Evolutionary conservation across 1,139 yeast species (phyloP).

Genomic region (Tardiomyces digboiensis): DNA sequence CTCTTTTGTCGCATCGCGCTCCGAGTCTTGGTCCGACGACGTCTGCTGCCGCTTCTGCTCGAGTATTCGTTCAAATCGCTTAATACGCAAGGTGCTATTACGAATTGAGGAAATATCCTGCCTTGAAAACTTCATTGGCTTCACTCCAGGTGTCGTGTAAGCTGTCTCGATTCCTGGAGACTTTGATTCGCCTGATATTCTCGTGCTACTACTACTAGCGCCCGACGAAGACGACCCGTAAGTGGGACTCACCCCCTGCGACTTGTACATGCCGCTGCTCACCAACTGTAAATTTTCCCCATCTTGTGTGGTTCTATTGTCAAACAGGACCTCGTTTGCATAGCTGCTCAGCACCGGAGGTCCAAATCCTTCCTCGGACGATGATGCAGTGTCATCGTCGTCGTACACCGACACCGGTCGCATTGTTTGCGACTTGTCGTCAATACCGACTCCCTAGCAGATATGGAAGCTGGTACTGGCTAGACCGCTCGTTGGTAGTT

Average conservation of each 20-base stretch:
- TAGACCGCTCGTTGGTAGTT: too few relatives aligned
- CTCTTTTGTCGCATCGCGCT: neutral
- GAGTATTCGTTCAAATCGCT: neutral
- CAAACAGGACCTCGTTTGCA: constrained; percentile 33
- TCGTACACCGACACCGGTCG: constrained; percentile 1
- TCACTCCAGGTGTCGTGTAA: neutral
- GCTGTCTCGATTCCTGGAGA: neutral
- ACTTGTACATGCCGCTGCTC: neutral
- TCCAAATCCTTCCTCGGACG: constrained; percentile 39
- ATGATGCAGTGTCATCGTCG: constrained; percentile 19
- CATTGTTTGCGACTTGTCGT: constrained; percentile 5
- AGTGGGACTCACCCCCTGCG: neutral
- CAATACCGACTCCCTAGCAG: neutral
- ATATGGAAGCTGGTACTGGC: neutral
- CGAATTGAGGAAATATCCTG: neutral
- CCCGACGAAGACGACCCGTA: neutral
- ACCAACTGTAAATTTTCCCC: too few relatives aligned
- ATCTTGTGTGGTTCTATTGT: constrained; percentile 10
- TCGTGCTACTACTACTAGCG: neutral
- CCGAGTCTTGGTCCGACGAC: neutral
- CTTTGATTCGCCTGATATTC: neutral
- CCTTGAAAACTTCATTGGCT: neutral
- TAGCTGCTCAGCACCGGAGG: constrained; percentile 63
- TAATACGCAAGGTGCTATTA: neutral
- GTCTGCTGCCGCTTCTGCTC: neutral